phyloP scores from a whole-genome alignment of 2,329 filamentous ascomycete species.

The Rutstroemia sp. region DNA sequence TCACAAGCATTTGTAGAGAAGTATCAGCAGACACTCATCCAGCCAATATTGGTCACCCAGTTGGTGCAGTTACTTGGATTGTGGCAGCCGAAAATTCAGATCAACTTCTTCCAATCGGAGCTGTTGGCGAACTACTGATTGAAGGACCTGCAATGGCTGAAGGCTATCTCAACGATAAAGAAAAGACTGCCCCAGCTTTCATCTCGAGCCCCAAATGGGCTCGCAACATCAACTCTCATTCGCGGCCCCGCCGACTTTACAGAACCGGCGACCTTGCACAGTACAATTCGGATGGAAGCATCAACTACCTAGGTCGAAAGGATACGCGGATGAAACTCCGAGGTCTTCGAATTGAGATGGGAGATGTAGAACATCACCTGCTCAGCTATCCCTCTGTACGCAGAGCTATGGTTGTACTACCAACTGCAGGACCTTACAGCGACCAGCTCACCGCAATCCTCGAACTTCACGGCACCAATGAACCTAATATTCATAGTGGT shows the following conservation, averaged over 20 bases:
- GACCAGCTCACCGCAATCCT: constrained; percentile 1
- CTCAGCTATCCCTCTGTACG: constrained; percentile 6
- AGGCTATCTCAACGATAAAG: constrained; percentile 34
- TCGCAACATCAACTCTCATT: background rate
- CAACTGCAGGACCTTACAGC: background rate
- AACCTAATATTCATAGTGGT: background rate
- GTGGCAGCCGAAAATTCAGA: constrained; percentile 33
- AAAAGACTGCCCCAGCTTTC: constrained; percentile 31
- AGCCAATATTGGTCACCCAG: constrained; percentile 16
- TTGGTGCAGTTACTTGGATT: constrained; percentile 29
- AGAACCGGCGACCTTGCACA: constrained; percentile 40
- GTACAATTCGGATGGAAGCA: constrained; percentile 19
- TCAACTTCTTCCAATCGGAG: constrained; percentile 28
- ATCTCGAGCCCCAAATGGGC: constrained; percentile 22
- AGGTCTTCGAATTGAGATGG: constrained; percentile 6
- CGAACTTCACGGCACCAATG: background rate
- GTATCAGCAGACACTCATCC: constrained; percentile 1
- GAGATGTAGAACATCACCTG: constrained; percentile 5
- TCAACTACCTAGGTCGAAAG: constrained; percentile 1
- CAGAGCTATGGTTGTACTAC: background rate
- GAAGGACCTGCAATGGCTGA: constrained; percentile 32
- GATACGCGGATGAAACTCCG: constrained; percentile 3
- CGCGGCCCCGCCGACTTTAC: constrained; percentile 38
- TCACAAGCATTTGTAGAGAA: constrained; percentile 6
- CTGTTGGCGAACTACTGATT: constrained; percentile 34